Conservation (phyloP, 192 early-diverging fungal genomes). For the Coemansia sp. region DNA sequence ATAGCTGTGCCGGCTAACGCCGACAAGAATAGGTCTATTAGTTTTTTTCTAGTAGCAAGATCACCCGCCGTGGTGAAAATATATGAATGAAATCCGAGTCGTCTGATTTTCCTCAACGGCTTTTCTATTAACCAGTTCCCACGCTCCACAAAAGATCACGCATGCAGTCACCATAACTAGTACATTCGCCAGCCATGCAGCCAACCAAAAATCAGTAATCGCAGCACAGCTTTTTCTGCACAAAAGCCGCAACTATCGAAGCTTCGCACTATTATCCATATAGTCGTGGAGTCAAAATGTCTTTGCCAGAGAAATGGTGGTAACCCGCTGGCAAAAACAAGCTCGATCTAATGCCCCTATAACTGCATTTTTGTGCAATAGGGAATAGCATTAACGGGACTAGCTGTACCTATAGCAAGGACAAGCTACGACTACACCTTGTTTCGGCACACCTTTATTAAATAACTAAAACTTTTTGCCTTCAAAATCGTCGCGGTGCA, state of each 20-base stretch:
- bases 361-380: too few relatives aligned
- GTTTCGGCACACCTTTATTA: not conserved
- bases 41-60: too few relatives aligned
- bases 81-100: too few relatives aligned
- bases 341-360: too few relatives aligned
- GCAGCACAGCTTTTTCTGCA: not conserved
- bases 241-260: slow-evolving; percentile 38
- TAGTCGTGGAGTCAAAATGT: slow-evolving; percentile 33
- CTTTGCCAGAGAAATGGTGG: slow-evolving; percentile 13
- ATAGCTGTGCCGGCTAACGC: too few relatives aligned
- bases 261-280: slow-evolving; percentile 32
- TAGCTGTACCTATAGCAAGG: too few relatives aligned
- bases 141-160: slow-evolving; percentile 1
- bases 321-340: not conserved
- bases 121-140: not conserved
- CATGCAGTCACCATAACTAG: not conserved
- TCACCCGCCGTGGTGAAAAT: too few relatives aligned
- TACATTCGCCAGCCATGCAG: not conserved
- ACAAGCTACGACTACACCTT: not conserved
- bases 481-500: not conserved
- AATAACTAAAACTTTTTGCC: not conserved
- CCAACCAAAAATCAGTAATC: not conserved
- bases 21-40: too few relatives aligned
- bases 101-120: too few relatives aligned
- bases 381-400: too few relatives aligned